phyloP scores from a whole-genome alignment of 768 basidiomycete species.

The Pisolithus albus region DNA sequence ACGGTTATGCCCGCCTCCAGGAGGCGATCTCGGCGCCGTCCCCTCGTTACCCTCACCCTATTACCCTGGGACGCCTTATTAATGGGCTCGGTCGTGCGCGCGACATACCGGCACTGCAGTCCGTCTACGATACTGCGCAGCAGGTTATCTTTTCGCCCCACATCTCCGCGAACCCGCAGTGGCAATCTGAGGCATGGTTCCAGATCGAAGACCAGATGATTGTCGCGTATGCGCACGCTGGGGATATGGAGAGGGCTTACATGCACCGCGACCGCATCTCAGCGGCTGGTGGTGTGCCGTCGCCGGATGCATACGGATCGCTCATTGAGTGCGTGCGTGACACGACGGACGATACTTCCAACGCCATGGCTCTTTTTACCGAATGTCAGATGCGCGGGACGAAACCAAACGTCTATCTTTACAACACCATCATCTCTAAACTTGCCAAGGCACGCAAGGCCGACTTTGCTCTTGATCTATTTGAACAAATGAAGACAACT shows the following conservation, averaged over 20 bases:
- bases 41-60: conserved; percentile 45
- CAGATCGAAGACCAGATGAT: conserved; percentile 85
- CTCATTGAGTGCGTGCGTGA: conserved; percentile 84
- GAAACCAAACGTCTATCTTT: conserved; percentile 77
- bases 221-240: conserved; percentile 74
- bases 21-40: conserved; percentile 30
- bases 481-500: conserved; percentile 74
- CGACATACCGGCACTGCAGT: conserved; percentile 53
- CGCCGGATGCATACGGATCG: conserved; percentile 87
- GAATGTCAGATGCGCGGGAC: conserved; percentile 71
- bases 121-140: conserved; percentile 67
- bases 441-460: conserved; percentile 92
- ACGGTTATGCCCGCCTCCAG: conserved; percentile 47
- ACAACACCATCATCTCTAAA: conserved; percentile 96
- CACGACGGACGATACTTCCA: conserved; percentile 91
- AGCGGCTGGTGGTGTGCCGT: conserved; percentile 68
- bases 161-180: conserved; percentile 33
- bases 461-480: conserved; percentile 80
- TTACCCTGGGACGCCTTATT: conserved; percentile 56
- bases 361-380: conserved; percentile 77
- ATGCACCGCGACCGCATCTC: conserved; percentile 74
- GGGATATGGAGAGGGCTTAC: conserved; percentile 74
- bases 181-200: conserved; percentile 62
- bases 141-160: conserved; percentile 40
- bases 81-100: conserved; percentile 58